Conservation (phyloP, 148 eudicot genomes). For the Dianthus caryophyllus region DNA sequence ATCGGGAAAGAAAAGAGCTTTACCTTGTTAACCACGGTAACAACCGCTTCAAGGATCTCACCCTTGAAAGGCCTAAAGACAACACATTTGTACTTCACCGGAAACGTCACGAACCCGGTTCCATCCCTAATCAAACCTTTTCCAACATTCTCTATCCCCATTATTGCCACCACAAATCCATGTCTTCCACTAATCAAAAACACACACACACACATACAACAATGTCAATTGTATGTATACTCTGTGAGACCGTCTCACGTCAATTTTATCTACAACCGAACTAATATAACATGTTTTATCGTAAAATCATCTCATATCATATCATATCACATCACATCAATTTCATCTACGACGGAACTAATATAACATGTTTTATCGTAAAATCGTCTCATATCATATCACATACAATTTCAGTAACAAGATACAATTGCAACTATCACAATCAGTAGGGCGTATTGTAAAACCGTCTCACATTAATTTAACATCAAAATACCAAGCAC, state of each 20-base stretch:
- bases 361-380: too few species aligned
- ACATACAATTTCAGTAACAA: too few species aligned
- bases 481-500: too few species aligned
- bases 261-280: background rate
- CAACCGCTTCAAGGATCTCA: constrained; percentile 92
- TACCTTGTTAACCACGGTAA: constrained; percentile 97
- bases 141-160: constrained; percentile 82
- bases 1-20: background rate
- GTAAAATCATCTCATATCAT: too few species aligned
- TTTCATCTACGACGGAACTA: too few species aligned
- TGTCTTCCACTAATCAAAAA: constrained; percentile 67
- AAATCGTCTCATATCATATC: too few species aligned
- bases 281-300: too few species aligned
- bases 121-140: constrained; percentile 90
- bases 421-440: too few species aligned
- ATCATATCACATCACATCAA: too few species aligned
- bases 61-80: constrained; percentile 95
- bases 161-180: constrained; percentile 88
- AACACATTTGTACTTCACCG: constrained; percentile 85
- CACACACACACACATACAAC: background rate
- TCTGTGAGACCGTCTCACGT: background rate
- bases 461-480: background rate
- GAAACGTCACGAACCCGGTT: constrained; percentile 90
- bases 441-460: background rate
- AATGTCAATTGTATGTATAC: background rate